Conservation (phyloP, 768 basidiomycete species). For the Tulasnella sp. region DNA sequence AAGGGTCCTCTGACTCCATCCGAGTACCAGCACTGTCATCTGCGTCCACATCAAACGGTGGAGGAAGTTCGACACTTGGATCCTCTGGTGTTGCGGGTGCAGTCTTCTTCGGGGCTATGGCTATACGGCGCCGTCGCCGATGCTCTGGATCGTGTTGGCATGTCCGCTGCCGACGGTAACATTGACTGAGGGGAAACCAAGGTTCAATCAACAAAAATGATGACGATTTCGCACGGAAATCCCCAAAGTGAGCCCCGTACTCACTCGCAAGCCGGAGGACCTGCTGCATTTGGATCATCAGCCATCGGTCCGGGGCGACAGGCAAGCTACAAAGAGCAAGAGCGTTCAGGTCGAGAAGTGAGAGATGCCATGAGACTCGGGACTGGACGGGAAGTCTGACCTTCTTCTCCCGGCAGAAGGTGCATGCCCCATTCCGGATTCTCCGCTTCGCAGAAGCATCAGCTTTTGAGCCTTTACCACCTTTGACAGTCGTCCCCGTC, state of each 20-base stretch:
- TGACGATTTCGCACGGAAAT: background rate
- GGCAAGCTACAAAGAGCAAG: background rate
- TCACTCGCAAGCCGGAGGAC: constrained; percentile 9
- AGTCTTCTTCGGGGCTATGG: constrained; percentile 6
- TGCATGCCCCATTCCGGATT: constrained; percentile 9
- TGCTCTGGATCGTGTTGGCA: constrained; percentile 13
- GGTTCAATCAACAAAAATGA: background rate
- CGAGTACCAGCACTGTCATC: background rate
- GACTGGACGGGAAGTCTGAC: background rate
- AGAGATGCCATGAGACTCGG: too few relatives aligned
- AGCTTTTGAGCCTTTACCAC: constrained; percentile 2
- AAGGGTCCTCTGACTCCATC: constrained; percentile 13
- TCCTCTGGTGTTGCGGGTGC: background rate
- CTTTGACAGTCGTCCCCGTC: background rate
- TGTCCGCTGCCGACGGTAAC: constrained; percentile 11
- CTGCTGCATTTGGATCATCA: constrained; percentile 8
- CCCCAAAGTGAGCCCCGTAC: background rate
- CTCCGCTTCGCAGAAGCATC: constrained; percentile 5
- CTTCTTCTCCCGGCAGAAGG: constrained; percentile 11
- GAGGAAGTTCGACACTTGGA: background rate
- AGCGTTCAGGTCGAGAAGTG: too few relatives aligned
- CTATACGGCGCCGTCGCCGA: constrained; percentile 6
- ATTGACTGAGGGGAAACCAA: constrained; percentile 1
- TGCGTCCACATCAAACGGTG: constrained; percentile 2
- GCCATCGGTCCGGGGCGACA: constrained; percentile 12